Base-by-base conservation (phyloP, 2,329 filamentous ascomycete species). In the Nemania sp. region DNA sequence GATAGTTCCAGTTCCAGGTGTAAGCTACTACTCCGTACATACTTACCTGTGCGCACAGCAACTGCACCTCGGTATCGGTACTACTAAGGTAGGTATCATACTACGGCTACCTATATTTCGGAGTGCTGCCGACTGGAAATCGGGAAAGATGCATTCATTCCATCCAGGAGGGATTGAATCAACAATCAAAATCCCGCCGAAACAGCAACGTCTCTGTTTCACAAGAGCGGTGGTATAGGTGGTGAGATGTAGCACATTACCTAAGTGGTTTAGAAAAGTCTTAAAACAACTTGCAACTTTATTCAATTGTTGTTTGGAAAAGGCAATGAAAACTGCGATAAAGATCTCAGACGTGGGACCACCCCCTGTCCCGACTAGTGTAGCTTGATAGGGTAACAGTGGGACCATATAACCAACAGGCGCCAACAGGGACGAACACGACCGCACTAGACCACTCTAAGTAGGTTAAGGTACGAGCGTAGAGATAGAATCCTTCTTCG, bases 371-470 rank as follows among this genome's bases (percentile, higher is more conserved):
- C 24, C 35, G 54, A 45, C 13, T 45, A 45, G 41, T 18, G 41
- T 45, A 5, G 41, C 15, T 20, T 60, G 63, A 65, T 65, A 65
- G 59, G 59, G 64, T 63, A 67, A 63, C 15, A 62, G 59, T 67
- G 59, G 64, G 10, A 54, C 24, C 2, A 26, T 0, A 5, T n/a
- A 32, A 45, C 41, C 15, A 41, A 41, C 32, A 35, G 6, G 32
- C 32, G n/a, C 32, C 38, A 41, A 41, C 41, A 45, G 41, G 41
- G 41, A 45, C n/a, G 41, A 45, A 45, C 41, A 45, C 41, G 41
- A 45, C 41, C n/a, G 13, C 59, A 32, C 51, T 61, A 52, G 47
- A 41, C 58, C 15, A 43, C 6, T 13, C n/a, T 53, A 43, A 24
- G 58, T 61, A 61, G 58, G 32, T 61, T 45, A n/a, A n/a, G 27